Evolutionary conservation across 352 stramenopile species (phyloP), one percentile per base, ranked within the genome.

Genomic region (Phytophthora capsici): DNA sequence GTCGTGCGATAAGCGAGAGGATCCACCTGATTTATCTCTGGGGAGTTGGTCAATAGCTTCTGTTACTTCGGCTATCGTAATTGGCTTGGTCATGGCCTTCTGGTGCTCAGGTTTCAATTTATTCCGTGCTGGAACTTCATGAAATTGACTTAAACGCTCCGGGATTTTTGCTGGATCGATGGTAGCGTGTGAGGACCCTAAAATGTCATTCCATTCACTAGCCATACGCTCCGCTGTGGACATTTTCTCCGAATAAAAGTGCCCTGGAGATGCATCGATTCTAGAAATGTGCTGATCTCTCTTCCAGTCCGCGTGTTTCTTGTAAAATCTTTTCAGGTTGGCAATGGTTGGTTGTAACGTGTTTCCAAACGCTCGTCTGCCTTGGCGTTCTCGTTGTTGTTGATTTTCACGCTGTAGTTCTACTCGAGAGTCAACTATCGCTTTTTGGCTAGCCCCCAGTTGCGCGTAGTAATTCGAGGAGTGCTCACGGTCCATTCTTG

Each of bases 181-280:
- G 9, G n/a, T 41, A 2, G 52, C 52, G 14, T 59, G 52, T 3
- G 40, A 43, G 19, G 37, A n/a, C 12, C 40, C 52, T 12, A 59
- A 17, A 20, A 51, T 16, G 12, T 59, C 17, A 20, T 40, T 59
- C 52, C 52, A 59, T 43, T 50, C 52, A 8, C 23, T 32, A 3
- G 38, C 52, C 52, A 59, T 59, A 5, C 26, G 9, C 16, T 59
- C 52, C 7, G 38, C 52, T 16, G 28, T 20, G 2, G 52, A 23
- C 38, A 45, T 37, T 4, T n/a, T 14, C 1, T 51, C 40, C 13
- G 23, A 5, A 16, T 51, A 60, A 22, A 43, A 36, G 13, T 51
- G 40, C 4, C 40, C 52, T 12, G 40, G 26, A 9, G 52, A 60
- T 16, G 40, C 25, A 2, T 34, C 0, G 9, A 52, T 60, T 2